Evolutionary conservation across 768 basidiomycete genomes (phyloP).

Genomic region (Naganishia friedmannii): DNA sequence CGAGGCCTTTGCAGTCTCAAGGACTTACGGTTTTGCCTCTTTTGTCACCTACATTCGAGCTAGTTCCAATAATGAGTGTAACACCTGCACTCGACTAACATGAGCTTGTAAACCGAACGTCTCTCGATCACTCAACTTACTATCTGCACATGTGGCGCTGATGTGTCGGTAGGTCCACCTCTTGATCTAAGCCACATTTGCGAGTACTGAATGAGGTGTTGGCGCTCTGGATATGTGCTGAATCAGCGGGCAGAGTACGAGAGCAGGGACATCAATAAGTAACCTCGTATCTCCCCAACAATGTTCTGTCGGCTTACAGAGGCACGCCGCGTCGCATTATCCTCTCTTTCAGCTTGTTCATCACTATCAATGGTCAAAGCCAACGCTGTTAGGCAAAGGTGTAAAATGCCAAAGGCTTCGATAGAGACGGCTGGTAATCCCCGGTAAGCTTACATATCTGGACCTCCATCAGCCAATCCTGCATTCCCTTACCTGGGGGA

Average conservation of each 20-base stretch:
- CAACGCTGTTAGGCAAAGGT: not conserved
- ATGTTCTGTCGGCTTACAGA: too few species aligned
- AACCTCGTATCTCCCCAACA: too few species aligned
- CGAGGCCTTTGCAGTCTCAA: not conserved
- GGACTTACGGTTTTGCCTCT: not conserved
- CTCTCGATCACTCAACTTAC: not conserved
- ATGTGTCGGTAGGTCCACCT: not conserved
- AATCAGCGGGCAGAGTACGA: too few species aligned
- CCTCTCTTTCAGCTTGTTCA: slow-evolving; percentile 7
- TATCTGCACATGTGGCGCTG: slow-evolving; percentile 8
- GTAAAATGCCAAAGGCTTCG: not conserved
- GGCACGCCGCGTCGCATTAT: not conserved
- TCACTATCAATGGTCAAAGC: not conserved
- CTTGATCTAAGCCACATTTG: slow-evolving; percentile 1
- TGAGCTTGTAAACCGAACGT: not conserved
- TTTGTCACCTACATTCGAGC: not conserved
- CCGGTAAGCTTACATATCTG: slow-evolving; percentile 3
- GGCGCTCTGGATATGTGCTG: slow-evolving; percentile 1
- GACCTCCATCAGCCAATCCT: too few species aligned
- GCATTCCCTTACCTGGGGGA: too few species aligned
- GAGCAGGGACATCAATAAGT: too few species aligned
- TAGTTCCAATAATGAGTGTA: not conserved
- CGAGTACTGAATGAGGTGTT: not conserved
- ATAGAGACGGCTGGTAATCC: not conserved
- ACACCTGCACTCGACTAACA: not conserved